Evolutionary conservation across 768 basidiomycete species (phyloP).

Genomic region (Tylopilus felleus): DNA sequence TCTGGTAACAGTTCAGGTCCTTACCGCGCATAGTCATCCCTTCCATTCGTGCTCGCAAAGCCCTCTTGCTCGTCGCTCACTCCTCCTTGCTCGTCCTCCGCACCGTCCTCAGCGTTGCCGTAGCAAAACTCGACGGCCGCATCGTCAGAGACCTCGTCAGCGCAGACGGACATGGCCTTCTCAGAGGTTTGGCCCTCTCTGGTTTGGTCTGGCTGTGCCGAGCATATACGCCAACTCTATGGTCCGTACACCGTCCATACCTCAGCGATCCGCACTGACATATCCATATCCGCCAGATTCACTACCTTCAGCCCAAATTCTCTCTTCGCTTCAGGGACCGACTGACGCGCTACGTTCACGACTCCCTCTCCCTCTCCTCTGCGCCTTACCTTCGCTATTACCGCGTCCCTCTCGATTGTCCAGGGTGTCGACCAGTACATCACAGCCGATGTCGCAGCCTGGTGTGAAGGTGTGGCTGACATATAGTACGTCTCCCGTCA

Average conservation of each 20-base stretch:
- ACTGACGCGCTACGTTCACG: conserved; percentile 86
- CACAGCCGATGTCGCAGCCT: no score
- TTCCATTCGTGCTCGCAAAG: no score
- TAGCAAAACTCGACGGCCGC: conserved; percentile 84
- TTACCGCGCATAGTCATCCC: no score
- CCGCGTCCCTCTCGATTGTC: conserved; percentile 47
- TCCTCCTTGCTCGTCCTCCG: conserved; percentile 82
- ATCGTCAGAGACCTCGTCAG: conserved; percentile 64
- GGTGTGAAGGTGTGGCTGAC: conserved; percentile 80
- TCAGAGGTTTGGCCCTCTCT: background rate
- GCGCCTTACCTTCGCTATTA: conserved; percentile 72
- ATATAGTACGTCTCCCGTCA: conserved; percentile 69
- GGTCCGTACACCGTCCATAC: conserved; percentile 44
- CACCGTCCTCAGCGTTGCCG: conserved; percentile 83
- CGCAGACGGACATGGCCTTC: conserved; percentile 57
- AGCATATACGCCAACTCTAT: conserved; percentile 96
- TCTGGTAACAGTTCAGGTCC: no score
- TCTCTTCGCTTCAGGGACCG: conserved; percentile 80
- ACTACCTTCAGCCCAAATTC: conserved; percentile 83
- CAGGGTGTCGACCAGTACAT: conserved; percentile 90
- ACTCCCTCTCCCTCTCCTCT: conserved; percentile 84
- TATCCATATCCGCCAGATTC: conserved; percentile 58
- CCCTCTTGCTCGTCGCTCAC: conserved; percentile 37
- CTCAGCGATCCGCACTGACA: no score
- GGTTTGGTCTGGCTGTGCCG: conserved; percentile 89